phyloP scores from a whole-genome alignment of 768 basidiomycete genomes.

The Mycena rebaudengoi region DNA sequence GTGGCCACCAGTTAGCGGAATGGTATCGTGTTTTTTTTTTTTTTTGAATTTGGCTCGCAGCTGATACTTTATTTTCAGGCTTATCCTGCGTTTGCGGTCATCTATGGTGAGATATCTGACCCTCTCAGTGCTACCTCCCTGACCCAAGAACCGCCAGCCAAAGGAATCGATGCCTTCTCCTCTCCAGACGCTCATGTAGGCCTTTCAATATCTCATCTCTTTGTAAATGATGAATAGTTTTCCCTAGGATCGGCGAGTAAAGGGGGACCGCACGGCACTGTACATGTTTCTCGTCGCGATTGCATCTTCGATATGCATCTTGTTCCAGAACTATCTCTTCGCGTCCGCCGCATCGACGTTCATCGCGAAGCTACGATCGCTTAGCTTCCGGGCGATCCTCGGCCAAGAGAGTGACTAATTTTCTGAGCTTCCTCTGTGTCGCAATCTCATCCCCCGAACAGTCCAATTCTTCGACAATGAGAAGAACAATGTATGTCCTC shows the following conservation, averaged over 20 bases:
- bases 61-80: background rate
- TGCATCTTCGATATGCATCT: constrained; percentile 62
- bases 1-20: constrained; percentile 13
- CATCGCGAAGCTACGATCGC: constrained; percentile 70
- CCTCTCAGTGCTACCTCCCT: background rate
- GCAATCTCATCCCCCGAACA: too few species aligned
- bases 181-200: constrained; percentile 6
- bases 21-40: background rate
- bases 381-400: constrained; percentile 81
- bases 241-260: too few species aligned
- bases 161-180: constrained; percentile 13
- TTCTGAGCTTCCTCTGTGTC: background rate
- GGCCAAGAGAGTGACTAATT: constrained; percentile 79
- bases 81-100: too few species aligned
- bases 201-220: too few species aligned
- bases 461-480: constrained; percentile 90
- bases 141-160: background rate
- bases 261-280: too few species aligned
- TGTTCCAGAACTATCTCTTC: constrained; percentile 76
- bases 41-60: too few species aligned
- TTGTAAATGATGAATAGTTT: too few species aligned
- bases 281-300: constrained; percentile 78
- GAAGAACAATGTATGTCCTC: constrained; percentile 63
- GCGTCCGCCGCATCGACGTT: constrained; percentile 66
- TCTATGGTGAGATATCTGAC: too few species aligned